phyloP scores from a whole-genome alignment of 2,329 filamentous ascomycete genomes.

The Monosporascus sp. region DNA sequence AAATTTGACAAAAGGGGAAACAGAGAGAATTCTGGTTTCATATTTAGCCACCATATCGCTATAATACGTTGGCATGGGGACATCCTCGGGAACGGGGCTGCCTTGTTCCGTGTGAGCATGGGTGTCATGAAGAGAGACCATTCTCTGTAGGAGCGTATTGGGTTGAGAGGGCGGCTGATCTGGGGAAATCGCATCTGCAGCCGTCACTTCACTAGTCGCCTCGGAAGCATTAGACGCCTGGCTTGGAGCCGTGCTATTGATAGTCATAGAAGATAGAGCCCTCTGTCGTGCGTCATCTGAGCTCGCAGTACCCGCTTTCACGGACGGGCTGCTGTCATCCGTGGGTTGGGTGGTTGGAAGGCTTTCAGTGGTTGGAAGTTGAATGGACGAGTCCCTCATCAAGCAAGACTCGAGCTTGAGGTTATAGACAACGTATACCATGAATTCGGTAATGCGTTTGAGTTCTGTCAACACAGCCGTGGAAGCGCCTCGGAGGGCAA shows the following conservation, averaged over 20 bases:
- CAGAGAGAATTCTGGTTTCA: conserved; percentile 86
- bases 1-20: conserved; percentile 94
- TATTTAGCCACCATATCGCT: conserved; percentile 93
- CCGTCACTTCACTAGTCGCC: conserved; percentile 14
- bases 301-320: conserved; percentile 18
- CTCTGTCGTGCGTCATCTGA: conserved; percentile 13
- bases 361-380: conserved; percentile 63
- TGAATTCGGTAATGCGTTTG: conserved; percentile 94
- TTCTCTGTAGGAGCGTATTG: conserved; percentile 15
- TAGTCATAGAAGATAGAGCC: conserved; percentile 13
- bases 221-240: conserved; percentile 17
- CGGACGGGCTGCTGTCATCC: conserved; percentile 33
- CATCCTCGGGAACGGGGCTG: conserved; percentile 65
- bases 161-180: conserved; percentile 11
- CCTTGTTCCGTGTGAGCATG: conserved; percentile 42
- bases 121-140: conserved; percentile 38
- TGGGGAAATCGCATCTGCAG: conserved; percentile 8
- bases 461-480: conserved; percentile 67
- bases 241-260: conserved; percentile 14
- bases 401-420: conserved; percentile 91
- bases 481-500: conserved; percentile 79
- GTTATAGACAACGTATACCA: conserved; percentile 99
- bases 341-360: conserved; percentile 30
- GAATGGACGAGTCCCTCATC: conserved; percentile 86
- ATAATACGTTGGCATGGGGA: conserved; percentile 86